A percentile compares a stretch with the other conserved stretches of the same genome.
phyloP scores from a whole-genome alignment of 805 yeast species.

The Spathaspora hagerdaliae region DNA sequence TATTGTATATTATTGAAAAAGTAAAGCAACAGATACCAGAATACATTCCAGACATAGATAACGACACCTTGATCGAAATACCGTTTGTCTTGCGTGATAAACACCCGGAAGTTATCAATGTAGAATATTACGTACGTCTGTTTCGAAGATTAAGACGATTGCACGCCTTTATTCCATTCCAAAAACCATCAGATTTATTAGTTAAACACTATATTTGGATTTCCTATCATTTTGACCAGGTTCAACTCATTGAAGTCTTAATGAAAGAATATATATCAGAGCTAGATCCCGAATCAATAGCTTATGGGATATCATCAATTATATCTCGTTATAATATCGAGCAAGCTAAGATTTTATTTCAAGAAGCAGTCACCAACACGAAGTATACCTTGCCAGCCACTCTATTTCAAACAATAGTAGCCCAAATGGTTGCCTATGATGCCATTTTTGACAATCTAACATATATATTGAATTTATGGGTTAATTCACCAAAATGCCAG shows the following conservation, averaged over 20 bases:
- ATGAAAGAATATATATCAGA: background rate
- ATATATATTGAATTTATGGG: slow-evolving; percentile 25
- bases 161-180: background rate
- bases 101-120: background rate
- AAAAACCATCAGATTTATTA: slow-evolving; percentile 3
- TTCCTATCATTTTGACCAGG: slow-evolving; percentile 33
- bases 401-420: slow-evolving; percentile 24
- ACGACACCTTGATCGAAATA: background rate
- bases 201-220: slow-evolving; percentile 28
- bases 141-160: background rate
- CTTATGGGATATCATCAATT: slow-evolving; percentile 26
- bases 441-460: slow-evolving; percentile 28
- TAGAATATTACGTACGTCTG: too few species aligned
- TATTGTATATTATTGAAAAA: background rate
- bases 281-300: slow-evolving; percentile 20
- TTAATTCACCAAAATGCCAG: slow-evolving; percentile 13
- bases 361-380: slow-evolving; percentile 13
- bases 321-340: slow-evolving; percentile 32
- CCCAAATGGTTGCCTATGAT: slow-evolving; percentile 20
- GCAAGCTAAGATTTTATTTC: slow-evolving; percentile 22
- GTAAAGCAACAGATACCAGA: background rate
- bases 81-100: background rate
- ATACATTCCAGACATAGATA: background rate
- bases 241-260: slow-evolving; percentile 9
- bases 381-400: slow-evolving; percentile 11